A percentile compares a stretch with the other conserved stretches of the same genome.
Evolutionary conservation across 257 asterid species (phyloP).

Genomic region (Solanum clarkiae): DNA sequence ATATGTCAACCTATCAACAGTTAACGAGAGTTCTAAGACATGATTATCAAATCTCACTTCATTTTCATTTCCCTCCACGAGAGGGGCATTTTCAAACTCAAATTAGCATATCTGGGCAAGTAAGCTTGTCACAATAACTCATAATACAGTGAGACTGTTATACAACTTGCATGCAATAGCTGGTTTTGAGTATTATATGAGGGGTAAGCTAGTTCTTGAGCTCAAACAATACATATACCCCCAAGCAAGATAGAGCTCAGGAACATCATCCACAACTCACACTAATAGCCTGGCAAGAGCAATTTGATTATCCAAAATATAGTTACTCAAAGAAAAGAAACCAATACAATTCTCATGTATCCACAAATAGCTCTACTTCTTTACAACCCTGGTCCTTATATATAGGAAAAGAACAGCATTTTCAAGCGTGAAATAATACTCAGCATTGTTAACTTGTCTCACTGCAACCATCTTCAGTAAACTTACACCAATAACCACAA

Average conservation of each 20-base stretch:
- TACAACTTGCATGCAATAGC: not conserved
- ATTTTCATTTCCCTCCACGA: not conserved
- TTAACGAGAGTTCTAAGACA: not conserved
- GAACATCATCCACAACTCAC: not conserved
- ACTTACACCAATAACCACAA: not conserved
- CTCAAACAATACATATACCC: not conserved
- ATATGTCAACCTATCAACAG: not conserved
- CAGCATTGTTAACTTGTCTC: not conserved
- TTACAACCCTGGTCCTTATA: not conserved
- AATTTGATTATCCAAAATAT: not conserved
- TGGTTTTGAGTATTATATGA: not conserved
- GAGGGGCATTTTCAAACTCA: not conserved
- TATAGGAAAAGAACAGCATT: not conserved
- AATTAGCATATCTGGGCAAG: not conserved
- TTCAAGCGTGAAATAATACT: not conserved
- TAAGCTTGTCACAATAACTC: too few relatives aligned
- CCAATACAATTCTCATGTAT: not conserved
- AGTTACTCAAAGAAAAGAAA: not conserved
- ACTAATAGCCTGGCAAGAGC: not conserved
- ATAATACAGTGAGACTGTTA: not conserved
- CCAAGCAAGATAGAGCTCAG: not conserved
- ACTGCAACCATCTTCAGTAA: not conserved
- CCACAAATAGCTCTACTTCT: not conserved
- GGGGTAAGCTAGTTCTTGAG: not conserved
- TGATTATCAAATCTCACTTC: not conserved